Evolutionary conservation across 352 stramenopile genomes (phyloP), one percentile per base, ranked within the genome.

Genomic region (Globisporangium paddicum): DNA sequence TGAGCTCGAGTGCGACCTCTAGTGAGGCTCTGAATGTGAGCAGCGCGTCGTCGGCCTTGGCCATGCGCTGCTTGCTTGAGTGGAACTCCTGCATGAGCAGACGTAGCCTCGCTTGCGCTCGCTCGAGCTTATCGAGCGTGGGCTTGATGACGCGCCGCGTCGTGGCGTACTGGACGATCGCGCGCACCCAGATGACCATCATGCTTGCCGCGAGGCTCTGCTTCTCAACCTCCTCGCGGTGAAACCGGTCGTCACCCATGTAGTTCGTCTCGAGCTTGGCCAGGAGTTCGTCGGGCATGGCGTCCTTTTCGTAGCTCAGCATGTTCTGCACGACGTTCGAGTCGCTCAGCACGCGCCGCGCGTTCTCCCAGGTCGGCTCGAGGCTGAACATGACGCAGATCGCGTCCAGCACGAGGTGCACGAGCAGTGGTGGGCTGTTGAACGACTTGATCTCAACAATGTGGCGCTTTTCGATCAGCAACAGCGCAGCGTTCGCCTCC

Each of bases 401-500:
- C 0, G 80, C 83, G 7, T 89, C 81, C 2, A 93, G 44, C 2
- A 90, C 81, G 11, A 90, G 59, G 34, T 90, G 81, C 2, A 93
- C 83, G 0, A 93, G 62, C 16, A 80, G 64, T 5, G 83, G 83
- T 5, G 83, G 83, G 34, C 62, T 90, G 13, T 77, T 85, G 38
- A 93, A 93, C 54, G 83, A 90, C 63, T 93, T 93, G 69, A 93
- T 89, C 64, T 93, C 83, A 28, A 89, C 68, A 30, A 93, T 88
- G 49, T 90, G 82, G 1, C 77, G 73, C 55, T 85, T 78, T 40
- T 93, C 81, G 19, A 93, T 79, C 34, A 84, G 56, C 21, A 87
- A 32, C 2, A 93, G 63, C 0, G 77, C 74, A 0, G 63, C 61
- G 42, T 90, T 90, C 9, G 83, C 83, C 42, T 93, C 81, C 19